Percentiles rank a stretch among this genome's conserved stretches.
phyloP scores from a whole-genome alignment of 176 grass and related monocot genomes.

The Phyllostachys edulis region DNA sequence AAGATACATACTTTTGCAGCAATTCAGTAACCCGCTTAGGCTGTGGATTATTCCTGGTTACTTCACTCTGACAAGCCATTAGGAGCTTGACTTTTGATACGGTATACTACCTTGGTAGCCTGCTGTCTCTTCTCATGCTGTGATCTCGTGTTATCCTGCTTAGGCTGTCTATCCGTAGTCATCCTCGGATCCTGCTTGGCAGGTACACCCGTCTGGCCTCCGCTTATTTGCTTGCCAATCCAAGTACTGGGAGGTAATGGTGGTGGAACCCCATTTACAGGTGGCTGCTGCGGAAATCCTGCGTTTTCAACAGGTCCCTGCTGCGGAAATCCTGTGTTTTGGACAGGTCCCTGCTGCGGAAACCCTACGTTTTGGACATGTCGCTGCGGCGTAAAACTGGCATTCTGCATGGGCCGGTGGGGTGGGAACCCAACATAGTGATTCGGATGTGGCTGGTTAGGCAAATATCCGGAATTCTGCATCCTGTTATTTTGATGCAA shows the following conservation, averaged over 20 bases:
- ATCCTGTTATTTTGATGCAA: constrained; percentile 42
- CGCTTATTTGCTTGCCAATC: constrained; percentile 69
- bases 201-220: constrained; percentile 30
- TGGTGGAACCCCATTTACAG: constrained; percentile 52
- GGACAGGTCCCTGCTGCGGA: constrained; percentile 14
- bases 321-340: constrained; percentile 8
- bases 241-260: constrained; percentile 77
- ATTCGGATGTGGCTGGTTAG: constrained; percentile 41
- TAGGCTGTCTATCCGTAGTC: constrained; percentile 27
- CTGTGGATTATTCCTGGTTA: constrained; percentile 19
- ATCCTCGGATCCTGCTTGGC: constrained; percentile 39
- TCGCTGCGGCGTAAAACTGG: constrained; percentile 4
- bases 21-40: background rate
- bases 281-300: constrained; percentile 26
- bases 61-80: constrained; percentile 40
- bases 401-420: constrained; percentile 37
- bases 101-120: constrained; percentile 54
- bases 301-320: constrained; percentile 21
- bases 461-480: constrained; percentile 34
- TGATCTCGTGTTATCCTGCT: constrained; percentile 46
- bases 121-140: constrained; percentile 56
- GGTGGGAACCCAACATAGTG: constrained; percentile 39
- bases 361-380: constrained; percentile 27
- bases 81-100: constrained; percentile 42
- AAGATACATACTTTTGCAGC: background rate